phyloP scores from a whole-genome alignment of 345 rosid genomes.

The Linum lewisii region DNA sequence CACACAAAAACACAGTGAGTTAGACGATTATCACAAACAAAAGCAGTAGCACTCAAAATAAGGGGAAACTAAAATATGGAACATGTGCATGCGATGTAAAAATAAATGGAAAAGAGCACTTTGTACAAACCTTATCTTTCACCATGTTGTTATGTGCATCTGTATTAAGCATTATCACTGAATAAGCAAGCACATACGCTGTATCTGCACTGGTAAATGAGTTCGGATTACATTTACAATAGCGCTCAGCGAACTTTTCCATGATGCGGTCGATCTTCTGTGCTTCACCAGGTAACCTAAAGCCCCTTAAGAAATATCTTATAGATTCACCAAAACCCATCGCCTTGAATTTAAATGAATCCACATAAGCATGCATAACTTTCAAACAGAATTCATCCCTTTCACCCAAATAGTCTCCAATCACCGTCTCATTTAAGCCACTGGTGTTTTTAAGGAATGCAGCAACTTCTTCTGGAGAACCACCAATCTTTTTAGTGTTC shows the following conservation, averaged over 20 bases:
- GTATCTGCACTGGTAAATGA: conserved; percentile 95
- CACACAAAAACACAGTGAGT: too few species aligned
- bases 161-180: conserved; percentile 93
- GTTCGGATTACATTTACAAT: conserved; percentile 81
- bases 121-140: conserved; percentile 78
- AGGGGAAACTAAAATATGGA: neutral
- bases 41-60: neutral
- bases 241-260: conserved; percentile 98
- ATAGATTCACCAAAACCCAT: conserved; percentile 82
- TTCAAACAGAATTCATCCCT: conserved; percentile 81
- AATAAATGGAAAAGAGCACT: conserved; percentile 13
- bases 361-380: conserved; percentile 97
- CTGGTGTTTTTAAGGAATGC: conserved; percentile 58
- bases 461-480: conserved; percentile 77
- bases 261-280: conserved; percentile 96
- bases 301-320: conserved; percentile 86
- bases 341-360: conserved; percentile 74
- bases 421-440: conserved; percentile 71
- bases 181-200: conserved; percentile 91
- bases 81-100: neutral
- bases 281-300: conserved; percentile 96
- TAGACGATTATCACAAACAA: neutral
- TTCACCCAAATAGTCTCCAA: conserved; percentile 96
- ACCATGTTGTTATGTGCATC: conserved; percentile 97
- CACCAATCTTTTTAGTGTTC: conserved; percentile 57